Evolutionary conservation across 2,329 filamentous ascomycete species (phyloP), one percentile per base, ranked within the genome.

Genomic region (Colletotrichum brevisporum): DNA sequence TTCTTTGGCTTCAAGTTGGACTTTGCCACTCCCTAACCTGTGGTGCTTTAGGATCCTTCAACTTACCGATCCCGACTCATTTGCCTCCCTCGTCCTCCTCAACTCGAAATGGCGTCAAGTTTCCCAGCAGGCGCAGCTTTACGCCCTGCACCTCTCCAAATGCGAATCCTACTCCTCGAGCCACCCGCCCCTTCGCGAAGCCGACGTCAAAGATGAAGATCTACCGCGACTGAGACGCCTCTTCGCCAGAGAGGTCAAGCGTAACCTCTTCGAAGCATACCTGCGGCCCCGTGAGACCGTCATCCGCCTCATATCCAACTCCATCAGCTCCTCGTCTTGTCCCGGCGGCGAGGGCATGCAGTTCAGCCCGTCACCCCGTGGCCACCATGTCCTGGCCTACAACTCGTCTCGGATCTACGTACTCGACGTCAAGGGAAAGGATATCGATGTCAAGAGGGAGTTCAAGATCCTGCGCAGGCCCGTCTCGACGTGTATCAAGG

Each of bases 391-490:
- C 36, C 86, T 97, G 48, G 94, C 92, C 59, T 93, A 94, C 78
- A 97, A 94, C 79, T 97, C 94, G 45, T 95, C 94, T 13, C 87
- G 94, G 66, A 93, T 97, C 72, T 92, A 95, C 74, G 88, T 97
- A 41, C 83, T 97, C 59, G 91, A 95, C 76, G 84, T 93, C 4
- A 86, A 87, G 24, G 84, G 84, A 1, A 80, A 88, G 45, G 83
- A 87, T 6, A 81, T 94, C 18, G 82, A 84, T 15, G 91, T 95
- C 39, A 88, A 88, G 76, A 88, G 94, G 72, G 94, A 97, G 78
- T 85, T 97, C 74, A 95, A 95, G 80, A 92, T 95, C 53, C 82
- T 91, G 71, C 88, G 94, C 59, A 88, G 93, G 39, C 94, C 94
- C 6, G 85, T 92, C 21, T 90, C 93, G 5, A 90, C 92, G 15